These are phyloP conservation scores for Urtica urens DNA, from an alignment of 306 rosid genomes.

Conservation along the genomic window DNA sequence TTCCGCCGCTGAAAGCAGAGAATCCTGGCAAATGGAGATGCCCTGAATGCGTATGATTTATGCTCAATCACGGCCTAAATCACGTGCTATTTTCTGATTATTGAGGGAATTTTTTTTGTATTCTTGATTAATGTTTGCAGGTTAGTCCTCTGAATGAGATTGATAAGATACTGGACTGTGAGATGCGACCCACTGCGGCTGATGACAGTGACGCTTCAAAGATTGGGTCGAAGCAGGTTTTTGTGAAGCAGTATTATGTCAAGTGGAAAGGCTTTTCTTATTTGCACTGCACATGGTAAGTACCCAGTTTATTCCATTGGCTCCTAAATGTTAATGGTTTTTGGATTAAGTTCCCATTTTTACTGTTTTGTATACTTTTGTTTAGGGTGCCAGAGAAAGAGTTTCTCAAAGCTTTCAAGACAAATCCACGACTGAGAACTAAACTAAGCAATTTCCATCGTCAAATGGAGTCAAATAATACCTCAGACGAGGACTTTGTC, in stretches of 20 bases:
- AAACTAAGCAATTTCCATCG: conserved; percentile 78
- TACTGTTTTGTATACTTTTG: conserved; percentile 8
- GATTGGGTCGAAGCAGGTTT: conserved; percentile 65
- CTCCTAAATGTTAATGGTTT: conserved; percentile 6
- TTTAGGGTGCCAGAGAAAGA: conserved; percentile 93
- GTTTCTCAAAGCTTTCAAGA: conserved; percentile 84
- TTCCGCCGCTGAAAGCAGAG: conserved; percentile 66
- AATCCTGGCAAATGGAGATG: conserved; percentile 72
- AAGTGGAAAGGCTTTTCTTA: conserved; percentile 97
- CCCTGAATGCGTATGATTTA: conserved; percentile 87
- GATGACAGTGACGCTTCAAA: conserved; percentile 63
- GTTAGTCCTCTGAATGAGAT: conserved; percentile 89
- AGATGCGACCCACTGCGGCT: conserved; percentile 87
- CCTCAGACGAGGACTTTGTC: conserved; percentile 80
- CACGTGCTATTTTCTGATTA: too few species aligned
- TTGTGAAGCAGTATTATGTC: conserved; percentile 92
- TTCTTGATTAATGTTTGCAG: conserved; percentile 54
- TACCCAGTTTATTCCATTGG: background rate
- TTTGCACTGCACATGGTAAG: conserved; percentile 87
- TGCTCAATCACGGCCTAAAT: too few species aligned
- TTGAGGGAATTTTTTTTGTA: too few species aligned
- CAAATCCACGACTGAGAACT: conserved; percentile 70
- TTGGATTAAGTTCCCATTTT: conserved; percentile 17
- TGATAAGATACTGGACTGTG: conserved; percentile 84
- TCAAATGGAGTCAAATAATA: conserved; percentile 56